Base-by-base conservation (phyloP, 1,284 basidiomycete genomes). In the Fomitopsis pinicola region DNA sequence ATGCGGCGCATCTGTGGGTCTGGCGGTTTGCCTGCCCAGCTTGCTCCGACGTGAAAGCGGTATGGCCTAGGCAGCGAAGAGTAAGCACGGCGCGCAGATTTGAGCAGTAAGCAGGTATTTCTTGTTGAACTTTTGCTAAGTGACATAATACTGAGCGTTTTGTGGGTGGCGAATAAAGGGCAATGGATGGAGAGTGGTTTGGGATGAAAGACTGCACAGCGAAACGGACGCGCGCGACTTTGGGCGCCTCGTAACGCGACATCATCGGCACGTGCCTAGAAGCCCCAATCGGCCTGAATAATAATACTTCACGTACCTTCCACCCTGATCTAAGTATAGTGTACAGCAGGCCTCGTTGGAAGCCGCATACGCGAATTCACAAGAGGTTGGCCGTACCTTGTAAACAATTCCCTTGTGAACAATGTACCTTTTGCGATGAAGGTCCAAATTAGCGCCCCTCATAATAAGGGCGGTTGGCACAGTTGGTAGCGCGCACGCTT, bases 21-120 rank as follows among this genome's bases (percentile, higher is more conserved):
- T 26, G 79, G 75, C 10, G 86, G 84, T 72, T 94, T 94, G 45
- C 88, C 87, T 45, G 88, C 87, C 84, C 91, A 94, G 70, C 90
- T 90, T 19, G 83, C 84, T 55, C 87, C 90, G 42, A 92, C 66
- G 57, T 72, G 68, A 59, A 74, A 74, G 58, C 69, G 72, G 63
- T 72, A 76, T 15, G 68, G 69, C 44, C 67, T 68, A 57, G 66
- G 72, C 6, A 67, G 62, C 9, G 69, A 67, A 36, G 69, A 67
- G 48, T 66, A 63, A 15, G 45, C 50, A 57, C 63, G 66, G 40
- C 52, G 52, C 33, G n/a, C 28, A 38, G n/a, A 2, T 22, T 54
- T 54, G 52, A 22, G 9, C 5, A 22, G 52, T 22, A 38, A n/a
- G 36, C n/a, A 26, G 26, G n/a, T 26, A 14, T 38, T 38, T 26